A percentile compares a stretch with the other conserved stretches of the same genome.
Evolutionary conservation across 768 basidiomycete genomes (phyloP).

Genomic region (Rubroboletus pulcherrimus): DNA sequence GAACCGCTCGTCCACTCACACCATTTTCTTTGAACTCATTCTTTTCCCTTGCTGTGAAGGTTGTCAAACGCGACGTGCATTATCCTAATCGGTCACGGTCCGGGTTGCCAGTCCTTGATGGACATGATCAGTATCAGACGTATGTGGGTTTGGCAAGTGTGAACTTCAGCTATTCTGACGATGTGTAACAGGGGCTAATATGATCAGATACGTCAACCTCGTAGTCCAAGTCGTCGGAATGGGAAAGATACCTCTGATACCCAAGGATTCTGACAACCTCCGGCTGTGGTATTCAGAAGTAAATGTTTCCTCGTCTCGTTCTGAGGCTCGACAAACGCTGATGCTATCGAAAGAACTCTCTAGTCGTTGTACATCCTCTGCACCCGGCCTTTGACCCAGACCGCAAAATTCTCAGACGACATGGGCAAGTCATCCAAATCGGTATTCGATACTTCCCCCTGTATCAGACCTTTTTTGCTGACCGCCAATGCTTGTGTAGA

Average conservation of each 20-base stretch:
- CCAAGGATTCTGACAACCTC: slow-evolving; percentile 53
- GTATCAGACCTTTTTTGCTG: background rate
- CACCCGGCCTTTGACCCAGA: slow-evolving; percentile 49
- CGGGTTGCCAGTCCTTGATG: slow-evolving; percentile 73
- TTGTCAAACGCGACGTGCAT: slow-evolving; percentile 70
- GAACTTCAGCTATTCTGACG: background rate
- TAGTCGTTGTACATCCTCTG: slow-evolving; percentile 62
- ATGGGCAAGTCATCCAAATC: slow-evolving; percentile 61
- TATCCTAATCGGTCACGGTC: slow-evolving; percentile 83
- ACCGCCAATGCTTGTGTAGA: slow-evolving; percentile 36
- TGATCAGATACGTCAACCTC: slow-evolving; percentile 62
- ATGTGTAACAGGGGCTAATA: slow-evolving; percentile 38
- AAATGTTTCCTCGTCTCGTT: slow-evolving; percentile 10
- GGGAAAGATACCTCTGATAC: slow-evolving; percentile 49
- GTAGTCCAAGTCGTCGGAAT: slow-evolving; percentile 79
- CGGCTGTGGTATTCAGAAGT: slow-evolving; percentile 75
- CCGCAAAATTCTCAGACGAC: slow-evolving; percentile 47
- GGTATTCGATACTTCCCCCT: slow-evolving; percentile 41
- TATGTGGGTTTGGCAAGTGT: slow-evolving; percentile 32
- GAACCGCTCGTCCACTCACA: background rate
- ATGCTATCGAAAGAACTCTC: slow-evolving; percentile 54
- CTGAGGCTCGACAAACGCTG: background rate
- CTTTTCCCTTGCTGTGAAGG: slow-evolving; percentile 35
- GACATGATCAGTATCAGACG: slow-evolving; percentile 70
- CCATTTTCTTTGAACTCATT: background rate